Evolutionary conservation across 495 filamentous ascomycete species (phyloP).

Genomic region (Cercophora scortea): DNA sequence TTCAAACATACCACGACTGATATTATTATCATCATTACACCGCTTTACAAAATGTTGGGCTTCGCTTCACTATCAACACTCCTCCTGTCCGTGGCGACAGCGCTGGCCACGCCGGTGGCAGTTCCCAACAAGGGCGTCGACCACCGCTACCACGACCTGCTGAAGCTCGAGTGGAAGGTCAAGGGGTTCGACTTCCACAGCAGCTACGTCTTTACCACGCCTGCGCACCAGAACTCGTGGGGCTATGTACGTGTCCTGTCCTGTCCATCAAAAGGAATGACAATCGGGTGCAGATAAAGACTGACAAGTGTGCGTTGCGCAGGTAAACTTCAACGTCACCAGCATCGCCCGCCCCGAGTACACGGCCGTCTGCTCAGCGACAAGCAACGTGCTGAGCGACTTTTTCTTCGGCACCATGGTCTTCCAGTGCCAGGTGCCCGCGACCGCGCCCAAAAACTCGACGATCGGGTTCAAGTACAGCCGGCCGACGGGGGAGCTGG

Average conservation of each 20-base stretch:
- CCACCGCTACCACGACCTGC: too few relatives aligned
- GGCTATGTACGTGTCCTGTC: conserved; percentile 12
- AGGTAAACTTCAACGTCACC: conserved; percentile 36
- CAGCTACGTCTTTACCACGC: conserved; percentile 29
- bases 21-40: too few relatives aligned
- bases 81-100: too few relatives aligned
- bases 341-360: conserved; percentile 26
- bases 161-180: conserved; percentile 8
- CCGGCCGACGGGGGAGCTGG: conserved; percentile 20
- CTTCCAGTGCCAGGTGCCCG: conserved; percentile 22
- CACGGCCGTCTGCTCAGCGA: conserved; percentile 24
- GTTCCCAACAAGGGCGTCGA: too few relatives aligned
- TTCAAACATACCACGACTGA: too few relatives aligned
- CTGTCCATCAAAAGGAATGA: too few relatives aligned
- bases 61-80: too few relatives aligned
- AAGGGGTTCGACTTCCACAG: conserved; percentile 29
- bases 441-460: conserved; percentile 1
- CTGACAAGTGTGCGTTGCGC: too few relatives aligned
- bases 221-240: conserved; percentile 33
- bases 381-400: conserved; percentile 27
- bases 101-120: too few relatives aligned
- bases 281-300: too few relatives aligned
- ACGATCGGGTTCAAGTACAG: conserved; percentile 26
- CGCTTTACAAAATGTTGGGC: too few relatives aligned
- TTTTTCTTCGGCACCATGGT: conserved; percentile 35